Conservation (phyloP, 208 protist species). For the Wallacemonas collosoma region DNA sequence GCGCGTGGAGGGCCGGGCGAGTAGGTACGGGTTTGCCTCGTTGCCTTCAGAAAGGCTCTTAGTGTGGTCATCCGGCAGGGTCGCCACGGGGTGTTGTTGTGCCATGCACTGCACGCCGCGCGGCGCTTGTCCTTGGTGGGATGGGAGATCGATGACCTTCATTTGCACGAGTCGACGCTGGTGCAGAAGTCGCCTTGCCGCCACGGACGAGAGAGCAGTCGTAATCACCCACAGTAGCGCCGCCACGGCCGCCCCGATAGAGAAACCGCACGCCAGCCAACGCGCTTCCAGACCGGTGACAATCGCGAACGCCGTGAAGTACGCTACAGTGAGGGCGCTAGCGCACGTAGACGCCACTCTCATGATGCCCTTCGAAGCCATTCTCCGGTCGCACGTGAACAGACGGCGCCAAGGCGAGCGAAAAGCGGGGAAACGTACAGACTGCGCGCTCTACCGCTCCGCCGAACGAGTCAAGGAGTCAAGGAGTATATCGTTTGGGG, state of each 20-base stretch:
- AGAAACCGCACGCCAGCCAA: conserved; percentile 38
- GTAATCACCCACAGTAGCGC: conserved; percentile 25
- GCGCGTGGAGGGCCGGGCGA: neutral
- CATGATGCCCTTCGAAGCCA: conserved; percentile 12
- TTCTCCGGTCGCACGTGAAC: neutral
- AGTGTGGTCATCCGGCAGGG: neutral
- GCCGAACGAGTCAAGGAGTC: no score
- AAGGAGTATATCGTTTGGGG: no score
- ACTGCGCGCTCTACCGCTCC: no score
- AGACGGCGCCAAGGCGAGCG: neutral
- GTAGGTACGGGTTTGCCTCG: neutral
- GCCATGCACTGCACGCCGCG: neutral
- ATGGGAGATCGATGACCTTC: conserved; percentile 15
- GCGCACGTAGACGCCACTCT: conserved; percentile 24
- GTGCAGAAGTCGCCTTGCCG: neutral
- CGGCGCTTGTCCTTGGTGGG: neutral
- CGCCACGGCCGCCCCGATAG: conserved; percentile 20
- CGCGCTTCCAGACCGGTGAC: conserved; percentile 26
- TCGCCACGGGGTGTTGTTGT: neutral
- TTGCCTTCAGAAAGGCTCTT: neutral
- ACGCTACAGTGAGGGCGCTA: conserved; percentile 26
- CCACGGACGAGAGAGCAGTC: conserved; percentile 1
- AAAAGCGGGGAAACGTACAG: no score
- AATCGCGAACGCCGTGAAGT: conserved; percentile 42
- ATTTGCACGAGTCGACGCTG: conserved; percentile 15